Percentiles rank a stretch among this genome's conserved stretches.
Conservation (phyloP, 148 eudicot species). For the Euryodendron excelsum region DNA sequence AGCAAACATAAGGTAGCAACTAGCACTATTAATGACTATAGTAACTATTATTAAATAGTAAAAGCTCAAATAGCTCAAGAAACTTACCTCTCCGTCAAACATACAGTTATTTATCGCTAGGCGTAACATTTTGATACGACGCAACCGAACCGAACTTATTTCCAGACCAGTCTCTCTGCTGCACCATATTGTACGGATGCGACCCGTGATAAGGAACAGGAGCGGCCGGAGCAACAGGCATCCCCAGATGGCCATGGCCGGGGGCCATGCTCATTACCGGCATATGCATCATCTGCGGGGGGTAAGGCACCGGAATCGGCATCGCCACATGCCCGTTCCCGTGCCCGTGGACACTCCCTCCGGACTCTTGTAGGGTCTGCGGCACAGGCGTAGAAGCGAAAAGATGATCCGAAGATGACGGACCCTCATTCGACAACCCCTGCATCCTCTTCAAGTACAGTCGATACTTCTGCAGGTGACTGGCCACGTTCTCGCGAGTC, state of each 20-base stretch:
- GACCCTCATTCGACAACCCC: slow-evolving; percentile 39
- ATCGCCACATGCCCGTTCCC: slow-evolving; percentile 22
- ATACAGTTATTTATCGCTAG: slow-evolving; percentile 25
- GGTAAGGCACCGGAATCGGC: slow-evolving; percentile 36
- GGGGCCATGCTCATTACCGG: slow-evolving; percentile 34
- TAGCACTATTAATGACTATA: not conserved
- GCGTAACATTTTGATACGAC: slow-evolving; percentile 25
- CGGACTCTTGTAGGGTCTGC: slow-evolving; percentile 36
- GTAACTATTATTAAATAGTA: not conserved
- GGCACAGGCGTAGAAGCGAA: slow-evolving; percentile 44
- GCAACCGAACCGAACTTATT: slow-evolving; percentile 21
- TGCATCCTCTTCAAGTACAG: slow-evolving; percentile 88
- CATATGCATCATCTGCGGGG: slow-evolving; percentile 44
- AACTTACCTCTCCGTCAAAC: slow-evolving; percentile 14
- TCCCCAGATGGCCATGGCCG: slow-evolving; percentile 34
- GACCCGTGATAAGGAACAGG: slow-evolving; percentile 27
- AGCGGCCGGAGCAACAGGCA: slow-evolving; percentile 12
- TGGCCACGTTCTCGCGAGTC: slow-evolving; percentile 85
- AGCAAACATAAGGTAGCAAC: slow-evolving; percentile 1
- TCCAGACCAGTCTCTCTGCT: slow-evolving; percentile 50
- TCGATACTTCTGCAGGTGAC: slow-evolving; percentile 92
- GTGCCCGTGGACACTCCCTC: slow-evolving; percentile 9
- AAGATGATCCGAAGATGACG: slow-evolving; percentile 38
- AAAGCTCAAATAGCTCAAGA: slow-evolving; percentile 8
- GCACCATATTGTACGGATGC: slow-evolving; percentile 35